Evolutionary conservation across 805 yeast species (phyloP).

Genomic region (Candida germanica): DNA sequence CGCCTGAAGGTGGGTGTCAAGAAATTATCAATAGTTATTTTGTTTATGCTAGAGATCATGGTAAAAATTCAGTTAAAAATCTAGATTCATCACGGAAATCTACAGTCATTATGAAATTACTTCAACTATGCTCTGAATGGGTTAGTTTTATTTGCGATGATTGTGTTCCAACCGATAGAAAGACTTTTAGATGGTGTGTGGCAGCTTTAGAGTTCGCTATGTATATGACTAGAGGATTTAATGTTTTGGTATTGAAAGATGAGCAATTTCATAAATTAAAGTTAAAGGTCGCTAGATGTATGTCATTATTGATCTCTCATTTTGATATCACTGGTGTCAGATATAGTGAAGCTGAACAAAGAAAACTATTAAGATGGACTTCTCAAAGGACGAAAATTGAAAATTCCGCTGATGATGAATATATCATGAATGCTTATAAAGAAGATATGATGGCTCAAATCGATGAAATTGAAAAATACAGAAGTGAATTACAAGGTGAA

Average conservation of each 20-base stretch:
- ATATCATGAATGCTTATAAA: slow-evolving; percentile 48
- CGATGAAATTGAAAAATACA: slow-evolving; percentile 55
- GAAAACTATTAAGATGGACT: slow-evolving; percentile 53
- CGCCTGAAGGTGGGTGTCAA: slow-evolving; percentile 56
- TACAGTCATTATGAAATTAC: slow-evolving; percentile 64
- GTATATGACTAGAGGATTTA: slow-evolving; percentile 89
- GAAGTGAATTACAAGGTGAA: slow-evolving; percentile 43
- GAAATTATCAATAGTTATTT: slow-evolving; percentile 74
- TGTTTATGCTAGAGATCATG: slow-evolving; percentile 77
- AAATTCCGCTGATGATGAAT: slow-evolving; percentile 39
- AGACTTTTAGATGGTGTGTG: slow-evolving; percentile 95
- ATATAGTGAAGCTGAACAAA: slow-evolving; percentile 65
- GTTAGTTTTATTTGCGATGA: slow-evolving; percentile 90
- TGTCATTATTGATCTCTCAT: slow-evolving; percentile 89
- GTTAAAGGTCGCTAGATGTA: slow-evolving; percentile 86
- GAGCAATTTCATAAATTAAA: slow-evolving; percentile 71
- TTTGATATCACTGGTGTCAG: slow-evolving; percentile 98
- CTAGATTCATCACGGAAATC: slow-evolving; percentile 67
- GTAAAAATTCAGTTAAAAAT: slow-evolving; percentile 63
- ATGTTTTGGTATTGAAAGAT: slow-evolving; percentile 75
- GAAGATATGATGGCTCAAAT: slow-evolving; percentile 69
- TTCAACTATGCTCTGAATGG: slow-evolving; percentile 84
- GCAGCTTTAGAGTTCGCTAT: slow-evolving; percentile 92
- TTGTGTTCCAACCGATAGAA: slow-evolving; percentile 87
- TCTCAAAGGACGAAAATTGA: slow-evolving; percentile 52